These are phyloP conservation scores for Neoarthrinium moseri DNA, from an alignment of 2,329 filamentous ascomycete species.

Conservation along the genomic window DNA sequence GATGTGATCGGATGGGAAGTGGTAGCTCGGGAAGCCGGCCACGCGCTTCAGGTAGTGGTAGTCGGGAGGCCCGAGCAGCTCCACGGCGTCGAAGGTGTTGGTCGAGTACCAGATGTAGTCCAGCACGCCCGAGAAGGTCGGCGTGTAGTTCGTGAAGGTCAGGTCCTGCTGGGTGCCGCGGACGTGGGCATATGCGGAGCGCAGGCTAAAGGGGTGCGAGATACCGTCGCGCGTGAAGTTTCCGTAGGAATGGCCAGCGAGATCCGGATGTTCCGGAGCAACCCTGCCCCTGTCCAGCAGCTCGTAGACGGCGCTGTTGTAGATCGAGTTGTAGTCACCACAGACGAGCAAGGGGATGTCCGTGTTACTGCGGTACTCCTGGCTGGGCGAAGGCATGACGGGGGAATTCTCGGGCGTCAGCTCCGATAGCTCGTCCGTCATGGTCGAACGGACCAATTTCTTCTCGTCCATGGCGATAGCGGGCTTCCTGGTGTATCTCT, in stretches of 20 bases:
- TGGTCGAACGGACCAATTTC: slow-evolving; percentile 49
- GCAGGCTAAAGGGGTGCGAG: slow-evolving; percentile 89
- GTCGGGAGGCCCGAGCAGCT: slow-evolving; percentile 83
- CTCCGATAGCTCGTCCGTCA: slow-evolving; percentile 43
- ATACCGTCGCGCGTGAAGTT: slow-evolving; percentile 92
- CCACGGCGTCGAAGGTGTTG: slow-evolving; percentile 80
- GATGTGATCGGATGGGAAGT: slow-evolving; percentile 91
- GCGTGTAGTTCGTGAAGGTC: slow-evolving; percentile 94
- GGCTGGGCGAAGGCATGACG: slow-evolving; percentile 70
- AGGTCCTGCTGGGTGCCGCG: slow-evolving; percentile 81
- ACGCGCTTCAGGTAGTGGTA: slow-evolving; percentile 81
- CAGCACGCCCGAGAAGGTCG: slow-evolving; percentile 86
- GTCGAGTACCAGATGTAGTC: slow-evolving; percentile 99
- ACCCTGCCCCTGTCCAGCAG: slow-evolving; percentile 80
- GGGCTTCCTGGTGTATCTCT: slow-evolving; percentile 79
- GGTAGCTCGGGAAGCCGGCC: slow-evolving; percentile 89
- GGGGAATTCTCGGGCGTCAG: slow-evolving; percentile 52
- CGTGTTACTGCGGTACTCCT: slow-evolving; percentile 81
- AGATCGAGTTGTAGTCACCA: slow-evolving; percentile 92
- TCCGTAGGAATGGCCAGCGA: slow-evolving; percentile 81
- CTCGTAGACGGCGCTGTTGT: slow-evolving; percentile 87
- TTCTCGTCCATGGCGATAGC: slow-evolving; percentile 73
- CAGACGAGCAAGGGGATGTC: slow-evolving; percentile 91
- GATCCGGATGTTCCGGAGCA: slow-evolving; percentile 74
- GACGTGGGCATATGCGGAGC: slow-evolving; percentile 83